phyloP scores from a whole-genome alignment of 345 rosid species.

The Rhodamnia argentea region DNA sequence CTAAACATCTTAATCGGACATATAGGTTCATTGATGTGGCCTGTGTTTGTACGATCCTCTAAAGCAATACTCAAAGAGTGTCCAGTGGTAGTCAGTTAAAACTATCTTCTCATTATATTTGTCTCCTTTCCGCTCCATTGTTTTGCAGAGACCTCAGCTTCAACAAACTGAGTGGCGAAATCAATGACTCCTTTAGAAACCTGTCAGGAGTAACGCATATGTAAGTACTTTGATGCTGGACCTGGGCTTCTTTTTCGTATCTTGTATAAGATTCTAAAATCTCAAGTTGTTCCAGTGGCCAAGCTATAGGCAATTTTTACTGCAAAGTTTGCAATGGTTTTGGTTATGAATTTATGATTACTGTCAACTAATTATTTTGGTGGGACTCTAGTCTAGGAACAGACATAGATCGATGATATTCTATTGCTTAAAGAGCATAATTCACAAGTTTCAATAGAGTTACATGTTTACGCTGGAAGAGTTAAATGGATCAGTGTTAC shows the following conservation, averaged over 20 bases:
- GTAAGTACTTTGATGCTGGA: neutral
- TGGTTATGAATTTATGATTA: neutral
- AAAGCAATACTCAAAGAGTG: neutral
- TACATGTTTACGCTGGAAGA: neutral
- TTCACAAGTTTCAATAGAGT: neutral
- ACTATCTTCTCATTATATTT: neutral
- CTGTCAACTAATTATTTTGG: neutral
- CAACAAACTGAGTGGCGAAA: slow-evolving; percentile 26
- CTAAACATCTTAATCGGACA: neutral
- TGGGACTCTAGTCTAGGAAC: neutral
- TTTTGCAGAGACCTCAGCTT: slow-evolving; percentile 35
- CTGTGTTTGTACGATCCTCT: neutral
- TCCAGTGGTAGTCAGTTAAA: neutral
- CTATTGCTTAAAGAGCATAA: neutral
- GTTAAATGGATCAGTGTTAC: neutral
- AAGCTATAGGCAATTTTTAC: neutral
- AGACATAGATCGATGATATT: neutral
- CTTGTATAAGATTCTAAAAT: neutral
- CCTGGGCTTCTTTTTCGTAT: neutral
- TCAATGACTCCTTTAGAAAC: slow-evolving; percentile 2
- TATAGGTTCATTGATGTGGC: neutral
- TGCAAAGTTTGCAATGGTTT: neutral
- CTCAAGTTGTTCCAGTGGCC: neutral
- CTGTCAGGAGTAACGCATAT: rapidly evolving
- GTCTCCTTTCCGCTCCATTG: neutral